Evolutionary conservation across 768 basidiomycete genomes (phyloP).

Genomic region (Coprinopsis strossmayeri): DNA sequence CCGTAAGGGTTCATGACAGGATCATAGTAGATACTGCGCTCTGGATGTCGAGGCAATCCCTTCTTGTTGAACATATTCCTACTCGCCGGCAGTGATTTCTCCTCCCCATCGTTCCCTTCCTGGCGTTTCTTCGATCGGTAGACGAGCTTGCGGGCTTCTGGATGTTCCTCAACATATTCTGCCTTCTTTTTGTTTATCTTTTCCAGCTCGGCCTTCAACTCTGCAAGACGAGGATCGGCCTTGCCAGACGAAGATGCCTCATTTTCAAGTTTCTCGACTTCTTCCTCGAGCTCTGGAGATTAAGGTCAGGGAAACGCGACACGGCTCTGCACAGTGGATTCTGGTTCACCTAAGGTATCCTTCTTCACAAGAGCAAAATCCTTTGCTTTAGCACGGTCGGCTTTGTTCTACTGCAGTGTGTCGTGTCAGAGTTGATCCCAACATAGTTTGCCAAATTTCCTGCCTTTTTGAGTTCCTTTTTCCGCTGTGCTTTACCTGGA

Average conservation of each 20-base stretch:
- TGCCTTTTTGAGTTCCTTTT: constrained; percentile 95
- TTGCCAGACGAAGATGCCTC: constrained; percentile 42
- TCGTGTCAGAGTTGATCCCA: constrained; percentile 81
- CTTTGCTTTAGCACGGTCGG: constrained; percentile 69
- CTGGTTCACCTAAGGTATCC: constrained; percentile 68
- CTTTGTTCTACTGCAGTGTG: constrained; percentile 77
- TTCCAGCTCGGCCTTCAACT: constrained; percentile 72
- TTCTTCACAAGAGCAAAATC: constrained; percentile 94
- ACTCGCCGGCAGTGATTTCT: constrained; percentile 39
- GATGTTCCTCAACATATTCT: constrained; percentile 89
- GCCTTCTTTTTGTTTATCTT: constrained; percentile 84
- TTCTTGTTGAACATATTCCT: constrained; percentile 75
- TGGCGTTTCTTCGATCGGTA: constrained; percentile 44
- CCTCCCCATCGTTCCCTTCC: constrained; percentile 25
- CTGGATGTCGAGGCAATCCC: constrained; percentile 86
- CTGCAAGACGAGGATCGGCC: constrained; percentile 44
- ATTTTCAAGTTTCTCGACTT: constrained; percentile 63
- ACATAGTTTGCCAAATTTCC: constrained; percentile 30
- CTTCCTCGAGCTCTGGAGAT: constrained; percentile 68
- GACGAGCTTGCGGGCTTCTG: constrained; percentile 83
- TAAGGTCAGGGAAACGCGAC: constrained; percentile 1
- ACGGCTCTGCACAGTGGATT: background rate
- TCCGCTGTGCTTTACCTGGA: constrained; percentile 84
- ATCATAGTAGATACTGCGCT: constrained; percentile 89
- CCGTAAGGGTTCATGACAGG: constrained; percentile 91